Evolutionary conservation across 176 grass and related monocot genomes (phyloP).

Genomic region (Musa acuminata): DNA sequence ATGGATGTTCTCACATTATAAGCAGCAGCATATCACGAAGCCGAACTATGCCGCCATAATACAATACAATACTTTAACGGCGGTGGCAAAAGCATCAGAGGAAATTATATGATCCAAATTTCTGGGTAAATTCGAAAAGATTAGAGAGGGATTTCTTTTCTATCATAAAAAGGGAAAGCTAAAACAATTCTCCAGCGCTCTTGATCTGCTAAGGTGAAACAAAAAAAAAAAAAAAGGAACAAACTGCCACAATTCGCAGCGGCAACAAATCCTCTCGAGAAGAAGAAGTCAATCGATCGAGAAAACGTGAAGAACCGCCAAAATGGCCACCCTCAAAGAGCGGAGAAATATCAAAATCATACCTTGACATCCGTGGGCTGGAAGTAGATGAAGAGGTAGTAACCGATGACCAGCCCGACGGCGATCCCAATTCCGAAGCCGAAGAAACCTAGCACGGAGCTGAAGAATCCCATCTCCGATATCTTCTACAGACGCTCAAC

Average conservation of each 20-base stretch:
- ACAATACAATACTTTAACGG: too few relatives aligned
- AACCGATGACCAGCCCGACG: constrained; percentile 49
- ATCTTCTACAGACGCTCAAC: not conserved
- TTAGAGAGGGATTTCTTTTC: not conserved
- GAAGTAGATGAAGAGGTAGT: constrained; percentile 78
- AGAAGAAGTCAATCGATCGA: constrained; percentile 13
- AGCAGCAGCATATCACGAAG: too few relatives aligned
- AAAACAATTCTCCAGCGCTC: not conserved
- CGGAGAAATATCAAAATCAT: constrained; percentile 5
- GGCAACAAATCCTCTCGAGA: not conserved
- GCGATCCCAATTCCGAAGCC: constrained; percentile 53
- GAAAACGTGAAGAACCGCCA: not conserved
- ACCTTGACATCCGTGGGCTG: constrained; percentile 71
- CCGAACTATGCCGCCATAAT: too few relatives aligned
- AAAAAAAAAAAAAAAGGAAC: not conserved
- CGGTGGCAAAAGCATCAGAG: not conserved
- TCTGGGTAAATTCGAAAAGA: not conserved
- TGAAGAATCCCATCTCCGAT: constrained; percentile 52
- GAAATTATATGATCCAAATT: not conserved
- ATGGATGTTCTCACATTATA: too few relatives aligned
- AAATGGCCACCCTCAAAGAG: not conserved
- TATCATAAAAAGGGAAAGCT: not conserved
- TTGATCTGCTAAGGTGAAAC: not conserved
- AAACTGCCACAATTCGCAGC: too few relatives aligned
- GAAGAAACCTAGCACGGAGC: constrained; percentile 48